Base-by-base conservation (phyloP, 768 basidiomycete species). In the Mrakia hoshinonis region DNA sequence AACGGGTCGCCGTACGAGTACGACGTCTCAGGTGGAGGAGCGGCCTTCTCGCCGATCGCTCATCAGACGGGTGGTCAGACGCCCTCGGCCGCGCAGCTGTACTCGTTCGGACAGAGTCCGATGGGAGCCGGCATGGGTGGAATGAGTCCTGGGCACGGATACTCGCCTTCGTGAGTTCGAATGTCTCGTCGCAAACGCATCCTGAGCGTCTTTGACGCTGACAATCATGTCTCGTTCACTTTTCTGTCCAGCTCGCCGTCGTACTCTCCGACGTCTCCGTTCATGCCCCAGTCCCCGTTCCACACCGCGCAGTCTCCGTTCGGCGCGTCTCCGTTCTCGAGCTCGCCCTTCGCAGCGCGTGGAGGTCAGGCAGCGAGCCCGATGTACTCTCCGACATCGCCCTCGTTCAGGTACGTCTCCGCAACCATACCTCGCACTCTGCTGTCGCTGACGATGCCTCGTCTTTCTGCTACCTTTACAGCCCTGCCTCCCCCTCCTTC, bases 1-100 rank as follows among this genome's bases (percentile, higher is more conserved):
- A 87, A 75, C 91, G 89, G 87, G 77, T 76, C 52, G 85, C 87
- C 67, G 88, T 90, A 68, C 62, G 2, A 47, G 11, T 49, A 34
- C 48, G 68, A 4, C 31, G 43, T 62, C 29, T 34, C 49, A 83
- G 0, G 81, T 90, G 91, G 92, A 69, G 85, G 88, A 3, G 90
- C 92, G 6, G 87, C 91, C 0, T 98, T 98, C 84, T 96, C 94
- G n/a, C 95, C 94, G 0, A 85, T 98, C 46, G 91, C 90, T 34
- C 87, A 88, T 73, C 58, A 61, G 90, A 87, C 22, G n/a, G 70
- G 70, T 24, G 70, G 63, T 20, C 64, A 72, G 11, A 65, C 66
- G 46, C 64, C 65, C 18, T 22, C 64, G 11, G 39, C 51, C 73
- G 92, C 90, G 83, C 84, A 83, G 51, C 87, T 89, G 75, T 82